phyloP scores from a whole-genome alignment of 2,329 filamentous ascomycete species.

The Fusarium xylarioides region DNA sequence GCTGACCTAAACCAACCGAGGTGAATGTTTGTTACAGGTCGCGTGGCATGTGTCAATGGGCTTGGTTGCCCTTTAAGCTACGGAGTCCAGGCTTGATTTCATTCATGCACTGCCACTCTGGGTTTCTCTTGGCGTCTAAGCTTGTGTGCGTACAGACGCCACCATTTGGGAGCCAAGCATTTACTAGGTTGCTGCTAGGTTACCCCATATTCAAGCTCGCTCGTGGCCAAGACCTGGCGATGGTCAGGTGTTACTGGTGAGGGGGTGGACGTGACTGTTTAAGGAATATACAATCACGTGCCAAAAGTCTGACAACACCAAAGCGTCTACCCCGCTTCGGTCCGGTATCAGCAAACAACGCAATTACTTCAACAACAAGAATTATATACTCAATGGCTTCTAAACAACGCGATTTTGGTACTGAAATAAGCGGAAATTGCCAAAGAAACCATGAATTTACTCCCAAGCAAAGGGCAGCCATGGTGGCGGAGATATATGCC shows the following conservation, averaged over 20 bases:
- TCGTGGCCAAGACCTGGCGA: conserved; percentile 32
- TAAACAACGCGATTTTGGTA: too few species aligned
- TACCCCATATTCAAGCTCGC: conserved; percentile 31
- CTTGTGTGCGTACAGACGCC: conserved; percentile 18
- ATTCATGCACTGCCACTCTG: conserved; percentile 25
- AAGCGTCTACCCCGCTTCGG: too few species aligned
- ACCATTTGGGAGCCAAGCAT: conserved; percentile 36
- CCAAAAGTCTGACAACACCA: too few species aligned
- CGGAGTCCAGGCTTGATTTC: neutral
- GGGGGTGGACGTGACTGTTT: conserved; percentile 3
- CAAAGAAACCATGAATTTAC: too few species aligned
- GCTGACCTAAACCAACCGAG: conserved; percentile 31
- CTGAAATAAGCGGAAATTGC: too few species aligned
- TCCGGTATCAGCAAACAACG: too few species aligned
- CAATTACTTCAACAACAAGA: too few species aligned
- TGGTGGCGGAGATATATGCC: too few species aligned
- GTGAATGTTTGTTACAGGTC: conserved; percentile 13
- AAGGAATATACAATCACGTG: too few species aligned
- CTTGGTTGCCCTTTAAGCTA: neutral
- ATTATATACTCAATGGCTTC: too few species aligned
- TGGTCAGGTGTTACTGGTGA: conserved; percentile 30
- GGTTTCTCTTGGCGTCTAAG: conserved; percentile 18
- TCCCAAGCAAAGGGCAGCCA: too few species aligned
- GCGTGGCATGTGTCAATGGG: conserved; percentile 32
- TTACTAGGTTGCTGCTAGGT: conserved; percentile 4